Conservation (phyloP, 2,329 filamentous ascomycete species). For the Sordariomycetes sp. region DNA sequence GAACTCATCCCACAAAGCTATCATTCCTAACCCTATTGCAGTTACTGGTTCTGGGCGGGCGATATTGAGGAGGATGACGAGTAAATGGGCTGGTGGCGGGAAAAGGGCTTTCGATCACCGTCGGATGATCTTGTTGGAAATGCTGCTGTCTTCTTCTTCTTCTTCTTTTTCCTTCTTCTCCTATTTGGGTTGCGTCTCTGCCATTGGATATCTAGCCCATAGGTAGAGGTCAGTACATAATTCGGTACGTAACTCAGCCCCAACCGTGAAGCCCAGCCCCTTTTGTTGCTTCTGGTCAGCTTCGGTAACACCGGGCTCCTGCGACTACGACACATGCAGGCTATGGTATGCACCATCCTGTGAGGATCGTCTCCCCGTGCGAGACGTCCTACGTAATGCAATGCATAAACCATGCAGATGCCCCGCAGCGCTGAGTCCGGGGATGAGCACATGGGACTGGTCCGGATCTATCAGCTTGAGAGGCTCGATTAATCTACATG, state of each 20-base stretch:
- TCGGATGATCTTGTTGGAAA: background rate
- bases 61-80: background rate
- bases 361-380: too few relatives aligned
- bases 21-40: slow-evolving; percentile 1
- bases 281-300: background rate
- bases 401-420: too few relatives aligned
- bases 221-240: background rate
- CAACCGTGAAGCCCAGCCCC: background rate
- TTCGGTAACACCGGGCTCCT: background rate
- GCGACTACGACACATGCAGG: too few relatives aligned
- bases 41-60: slow-evolving; percentile 7
- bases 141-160: background rate
- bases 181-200: background rate
- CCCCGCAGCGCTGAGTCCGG: too few relatives aligned
- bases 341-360: too few relatives aligned
- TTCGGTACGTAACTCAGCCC: background rate
- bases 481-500: too few relatives aligned
- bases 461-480: too few relatives aligned
- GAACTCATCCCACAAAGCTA: background rate
- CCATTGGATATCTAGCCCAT: background rate
- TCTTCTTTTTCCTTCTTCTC: background rate
- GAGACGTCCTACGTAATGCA: too few relatives aligned
- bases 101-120: background rate
- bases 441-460: too few relatives aligned
- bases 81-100: background rate